Conservation (phyloP, 164 flowering plant species). For the Akebia trifoliata region DNA sequence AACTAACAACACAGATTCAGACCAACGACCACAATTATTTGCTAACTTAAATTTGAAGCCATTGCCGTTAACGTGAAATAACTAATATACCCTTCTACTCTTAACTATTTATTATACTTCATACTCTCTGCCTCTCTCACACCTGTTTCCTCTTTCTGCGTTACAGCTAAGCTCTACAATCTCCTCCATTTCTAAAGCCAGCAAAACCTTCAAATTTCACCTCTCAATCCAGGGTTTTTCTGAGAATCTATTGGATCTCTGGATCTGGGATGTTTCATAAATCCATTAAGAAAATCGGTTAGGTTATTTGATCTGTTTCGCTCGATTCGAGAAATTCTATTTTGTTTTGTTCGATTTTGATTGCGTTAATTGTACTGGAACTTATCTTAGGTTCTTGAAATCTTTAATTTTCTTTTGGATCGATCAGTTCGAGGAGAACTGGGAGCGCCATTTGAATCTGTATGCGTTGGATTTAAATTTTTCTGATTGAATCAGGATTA, state of each 20-base stretch:
- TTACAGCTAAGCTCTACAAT: neutral
- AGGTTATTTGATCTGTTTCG: neutral
- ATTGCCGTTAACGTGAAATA: neutral
- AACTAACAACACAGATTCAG: no score
- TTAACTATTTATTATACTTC: neutral
- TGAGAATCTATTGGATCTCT: no score
- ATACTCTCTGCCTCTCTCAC: neutral
- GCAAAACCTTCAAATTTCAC: neutral
- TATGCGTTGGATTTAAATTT: neutral
- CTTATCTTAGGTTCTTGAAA: neutral
- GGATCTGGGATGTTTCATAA: neutral
- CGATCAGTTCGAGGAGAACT: neutral
- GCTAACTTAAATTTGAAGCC: neutral
- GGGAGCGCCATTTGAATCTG: neutral
- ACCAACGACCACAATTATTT: no score
- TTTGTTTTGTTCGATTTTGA: neutral
- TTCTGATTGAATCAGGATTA: neutral
- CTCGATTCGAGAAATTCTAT: neutral
- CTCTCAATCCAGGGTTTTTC: constrained; percentile 3
- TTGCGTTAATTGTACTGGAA: neutral
- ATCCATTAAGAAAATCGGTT: neutral
- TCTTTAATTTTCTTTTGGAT: neutral
- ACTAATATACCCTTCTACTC: neutral
- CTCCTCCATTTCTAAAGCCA: neutral
- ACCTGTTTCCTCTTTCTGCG: neutral